These are phyloP conservation scores for Rhytidiadelphus loreus DNA, from an alignment of 225 moss, liverwort and hornwort genomes.

Conservation along the genomic window DNA sequence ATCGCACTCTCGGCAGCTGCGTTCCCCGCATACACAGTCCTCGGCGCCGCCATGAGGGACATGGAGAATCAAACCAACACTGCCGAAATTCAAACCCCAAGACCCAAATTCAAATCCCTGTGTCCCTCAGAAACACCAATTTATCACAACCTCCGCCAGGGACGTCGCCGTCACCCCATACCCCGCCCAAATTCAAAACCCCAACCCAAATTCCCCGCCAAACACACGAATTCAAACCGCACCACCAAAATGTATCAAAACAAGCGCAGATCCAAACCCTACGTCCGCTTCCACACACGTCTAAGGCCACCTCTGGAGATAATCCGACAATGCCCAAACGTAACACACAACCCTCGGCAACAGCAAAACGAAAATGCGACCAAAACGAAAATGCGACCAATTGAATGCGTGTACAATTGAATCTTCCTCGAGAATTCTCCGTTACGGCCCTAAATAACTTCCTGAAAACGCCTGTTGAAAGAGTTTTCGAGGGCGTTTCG, in stretches of 20 bases:
- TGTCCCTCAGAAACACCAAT: not conserved
- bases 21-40: constrained; percentile 14
- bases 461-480: not conserved
- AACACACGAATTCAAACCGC: not conserved
- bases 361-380: not conserved
- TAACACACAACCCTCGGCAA: not conserved
- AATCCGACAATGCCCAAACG: not conserved
- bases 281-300: not conserved
- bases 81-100: not conserved
- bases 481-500: not conserved
- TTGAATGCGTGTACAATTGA: not conserved
- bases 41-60: constrained; percentile 38
- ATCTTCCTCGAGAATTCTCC: not conserved
- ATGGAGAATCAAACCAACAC: not conserved
- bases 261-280: not conserved
- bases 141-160: not conserved
- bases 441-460: not conserved
- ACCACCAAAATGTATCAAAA: not conserved
- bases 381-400: not conserved
- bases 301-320: not conserved
- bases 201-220: not conserved
- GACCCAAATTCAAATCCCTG: not conserved
- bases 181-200: constrained; percentile 3
- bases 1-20: constrained; percentile 15
- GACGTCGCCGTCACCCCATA: not conserved